These are phyloP conservation scores for Xylariaceae sp. DNA, from an alignment of 2,329 filamentous ascomycete species.

Conservation along the genomic window DNA sequence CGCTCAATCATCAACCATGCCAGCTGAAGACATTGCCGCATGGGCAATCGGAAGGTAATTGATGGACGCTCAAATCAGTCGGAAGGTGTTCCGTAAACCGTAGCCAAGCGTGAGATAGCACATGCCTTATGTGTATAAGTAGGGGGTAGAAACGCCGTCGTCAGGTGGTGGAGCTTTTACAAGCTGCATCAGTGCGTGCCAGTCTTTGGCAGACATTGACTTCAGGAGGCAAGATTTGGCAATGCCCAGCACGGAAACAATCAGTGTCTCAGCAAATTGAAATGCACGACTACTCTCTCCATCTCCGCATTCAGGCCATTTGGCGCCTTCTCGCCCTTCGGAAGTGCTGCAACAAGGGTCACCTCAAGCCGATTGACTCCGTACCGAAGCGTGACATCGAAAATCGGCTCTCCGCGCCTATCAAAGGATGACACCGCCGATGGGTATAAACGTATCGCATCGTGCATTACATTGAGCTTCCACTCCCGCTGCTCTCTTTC, in stretches of 20 bases:
- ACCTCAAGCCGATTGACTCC: conserved; percentile 76
- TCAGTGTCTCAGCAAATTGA: conserved; percentile 51
- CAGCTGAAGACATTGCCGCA: not conserved
- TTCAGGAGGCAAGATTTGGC: not conserved
- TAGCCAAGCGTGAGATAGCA: not conserved
- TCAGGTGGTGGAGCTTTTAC: too few relatives aligned
- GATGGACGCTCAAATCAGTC: not conserved
- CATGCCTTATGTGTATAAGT: not conserved
- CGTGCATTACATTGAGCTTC: conserved; percentile 69
- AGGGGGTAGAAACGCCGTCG: too few relatives aligned
- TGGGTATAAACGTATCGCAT: conserved; percentile 56
- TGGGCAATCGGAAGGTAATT: not conserved
- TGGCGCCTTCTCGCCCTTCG: conserved; percentile 50
- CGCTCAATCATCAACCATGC: not conserved
- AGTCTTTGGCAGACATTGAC: not conserved
- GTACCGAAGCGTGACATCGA: conserved; percentile 64
- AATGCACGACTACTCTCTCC: conserved; percentile 72
- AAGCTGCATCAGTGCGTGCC: not conserved
- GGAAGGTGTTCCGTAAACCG: not conserved
- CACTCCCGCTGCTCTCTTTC: conserved; percentile 61
- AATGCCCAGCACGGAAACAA: not conserved
- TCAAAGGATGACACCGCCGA: conserved; percentile 42
- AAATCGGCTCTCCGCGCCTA: conserved; percentile 60
- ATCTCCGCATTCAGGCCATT: conserved; percentile 63
- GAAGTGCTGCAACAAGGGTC: conserved; percentile 68